Base-by-base conservation (phyloP, 225 moss, liverwort and hornwort genomes). In the Thuidium tamariscinum region DNA sequence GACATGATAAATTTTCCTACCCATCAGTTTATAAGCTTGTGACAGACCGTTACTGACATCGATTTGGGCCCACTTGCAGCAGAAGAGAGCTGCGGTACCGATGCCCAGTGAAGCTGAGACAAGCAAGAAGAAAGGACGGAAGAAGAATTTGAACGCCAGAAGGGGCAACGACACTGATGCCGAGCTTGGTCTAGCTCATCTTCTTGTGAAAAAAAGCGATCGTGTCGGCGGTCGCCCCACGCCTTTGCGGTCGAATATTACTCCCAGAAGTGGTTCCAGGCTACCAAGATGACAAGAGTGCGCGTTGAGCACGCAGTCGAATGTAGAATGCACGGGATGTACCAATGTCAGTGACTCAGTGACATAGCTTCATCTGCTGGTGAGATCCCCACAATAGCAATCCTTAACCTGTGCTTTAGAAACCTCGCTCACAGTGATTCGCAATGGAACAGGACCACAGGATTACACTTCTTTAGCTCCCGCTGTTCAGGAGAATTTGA, bases 121-220 rank as follows among this genome's bases (percentile, higher is more conserved):
- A 22, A 91, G 72, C 67, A 90, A 91, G 61, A 88, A 89, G 84
- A 93, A 81, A 87, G 86, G 80, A 20, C 86, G 85, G 79, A 93
- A 83, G 68, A 88, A 57, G 36, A 54, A 86, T 48, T 83, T 80
- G 85, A 88, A 46, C 61, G 20, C 57, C 76, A 76, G 83, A 61
- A 85, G 61, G 34, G 52, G 67, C 68, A 87, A 82, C 59, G 84
- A 89, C 65, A 59, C 87, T 44, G 85, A 36, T 62, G 79, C 67
- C 59, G 81, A 83, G 54, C 93, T 91, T 75, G 88, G 84, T 70
- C 77, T 82, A 67, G 91, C 93, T 65, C 89, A 91, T 32, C 87
- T 93, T 62, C 93, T 91, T 70, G 79, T 85, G 52, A 85, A 67
- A 62, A 85, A 80, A 81, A 57, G 78, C 66, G 83, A 88, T 25